Evolutionary conservation across 2,329 filamentous ascomycete species (phyloP).

Genomic region (Calonectria hawksworthii): DNA sequence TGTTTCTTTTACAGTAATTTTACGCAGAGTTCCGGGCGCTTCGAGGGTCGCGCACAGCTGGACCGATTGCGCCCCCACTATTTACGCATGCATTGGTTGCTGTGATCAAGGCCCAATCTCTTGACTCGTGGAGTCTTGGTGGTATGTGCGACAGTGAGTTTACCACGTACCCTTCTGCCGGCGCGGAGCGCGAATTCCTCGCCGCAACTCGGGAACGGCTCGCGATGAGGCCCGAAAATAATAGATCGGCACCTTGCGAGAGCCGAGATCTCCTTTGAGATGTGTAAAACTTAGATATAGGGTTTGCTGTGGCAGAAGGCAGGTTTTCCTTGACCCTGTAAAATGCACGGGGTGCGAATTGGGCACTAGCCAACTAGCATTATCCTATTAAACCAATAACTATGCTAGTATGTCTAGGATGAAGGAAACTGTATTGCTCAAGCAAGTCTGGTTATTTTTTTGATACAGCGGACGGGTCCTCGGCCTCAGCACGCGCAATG

Average conservation of each 20-base stretch:
- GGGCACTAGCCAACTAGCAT: not conserved
- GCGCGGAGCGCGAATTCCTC: not conserved
- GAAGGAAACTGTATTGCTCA: not conserved
- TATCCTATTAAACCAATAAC: constrained; percentile 5
- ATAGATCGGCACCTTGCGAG: not conserved
- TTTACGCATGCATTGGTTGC: constrained; percentile 11
- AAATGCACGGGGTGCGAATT: constrained; percentile 6
- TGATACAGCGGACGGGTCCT: not conserved
- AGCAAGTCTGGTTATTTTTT: not conserved
- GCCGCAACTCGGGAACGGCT: not conserved
- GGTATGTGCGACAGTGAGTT: not conserved
- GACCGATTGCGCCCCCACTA: not conserved
- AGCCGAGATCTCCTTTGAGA: not conserved
- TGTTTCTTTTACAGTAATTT: not conserved
- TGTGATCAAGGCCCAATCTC: not conserved
- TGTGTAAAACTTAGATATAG: not conserved
- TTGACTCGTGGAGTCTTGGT: not conserved
- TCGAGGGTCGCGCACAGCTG: not conserved
- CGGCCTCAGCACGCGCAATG: not conserved
- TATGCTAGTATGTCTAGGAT: not conserved
- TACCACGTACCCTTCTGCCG: not conserved
- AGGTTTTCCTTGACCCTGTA: not conserved
- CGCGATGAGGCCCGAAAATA: not conserved
- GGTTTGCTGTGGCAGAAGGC: not conserved
- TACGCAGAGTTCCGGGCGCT: not conserved